Base-by-base conservation (phyloP, 345 rosid genomes). In the Rhodomyrtus tomentosa region DNA sequence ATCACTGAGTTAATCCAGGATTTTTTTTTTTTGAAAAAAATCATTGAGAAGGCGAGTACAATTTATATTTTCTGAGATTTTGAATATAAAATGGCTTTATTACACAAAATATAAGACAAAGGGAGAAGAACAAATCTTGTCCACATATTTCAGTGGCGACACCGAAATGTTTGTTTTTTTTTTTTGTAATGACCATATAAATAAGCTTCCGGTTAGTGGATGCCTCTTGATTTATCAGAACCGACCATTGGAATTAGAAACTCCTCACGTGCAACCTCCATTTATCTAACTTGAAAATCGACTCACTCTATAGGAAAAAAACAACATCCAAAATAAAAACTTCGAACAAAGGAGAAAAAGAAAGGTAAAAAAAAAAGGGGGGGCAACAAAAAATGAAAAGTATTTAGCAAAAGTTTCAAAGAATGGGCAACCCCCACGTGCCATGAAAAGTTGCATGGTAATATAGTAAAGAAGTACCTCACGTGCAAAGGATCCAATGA, bases 401-500 rank as follows among this genome's bases (percentile, higher is more conserved):
- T 7, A 36, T 68, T 68, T 68, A 40, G 79, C 45, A 68, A 68
- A 68, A 68, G 79, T 68, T 68, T 68, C 59, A 84, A 22, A 62
- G 82, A 81, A 54, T n/a, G 45, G 84, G 83, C 85, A 82, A 81
- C 88, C 84, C 88, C 87, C 91, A 90, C 89, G 89, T 90, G 92
- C 87, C 87, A 88, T 81, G 91, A 45, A 82, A 88, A 86, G 89
- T 83, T 84, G 81, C 84, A 81, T 55, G 86, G 85, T 81, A 80
- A 48, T 81, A 56, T 53, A 55, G 84, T 14, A 82, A 25, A n/a
- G 48, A 21, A 55, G 82, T 45, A 27, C 68, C 84, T 89, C 95
- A 91, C 92, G 91, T 92, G 94, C 90, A 87, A 52, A 88, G 90
- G 91, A 91, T 87, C 92, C 92, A 87, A 87, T 86, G 88, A 56